Conservation (phyloP, 1,284 basidiomycete genomes). For the Megacollybia platyphylla region DNA sequence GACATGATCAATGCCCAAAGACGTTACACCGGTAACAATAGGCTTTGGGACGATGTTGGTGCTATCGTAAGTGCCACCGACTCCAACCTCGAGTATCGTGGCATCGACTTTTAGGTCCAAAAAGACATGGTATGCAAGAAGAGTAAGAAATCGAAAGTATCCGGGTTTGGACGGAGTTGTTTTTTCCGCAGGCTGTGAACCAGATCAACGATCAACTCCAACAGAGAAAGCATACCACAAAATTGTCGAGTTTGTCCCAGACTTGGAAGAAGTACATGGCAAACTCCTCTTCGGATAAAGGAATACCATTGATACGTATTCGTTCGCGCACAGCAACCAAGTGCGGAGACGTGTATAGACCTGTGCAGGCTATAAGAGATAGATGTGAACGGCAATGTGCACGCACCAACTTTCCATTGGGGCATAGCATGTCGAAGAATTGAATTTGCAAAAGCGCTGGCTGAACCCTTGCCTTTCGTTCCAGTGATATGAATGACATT, state of each 20-base stretch:
- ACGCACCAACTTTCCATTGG: constrained; percentile 59
- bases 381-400: background rate
- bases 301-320: constrained; percentile 87
- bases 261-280: constrained; percentile 92
- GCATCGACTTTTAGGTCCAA: constrained; percentile 71
- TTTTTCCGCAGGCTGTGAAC: constrained; percentile 34
- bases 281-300: constrained; percentile 82
- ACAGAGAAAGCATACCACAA: constrained; percentile 27
- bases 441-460: constrained; percentile 84
- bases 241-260: constrained; percentile 77
- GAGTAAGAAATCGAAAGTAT: constrained; percentile 91
- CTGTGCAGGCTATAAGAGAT: constrained; percentile 20
- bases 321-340: constrained; percentile 92
- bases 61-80: constrained; percentile 91
- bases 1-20: constrained; percentile 93
- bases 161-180: constrained; percentile 67
- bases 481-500: constrained; percentile 97
- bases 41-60: constrained; percentile 94
- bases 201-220: constrained; percentile 4
- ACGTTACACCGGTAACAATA: constrained; percentile 80
- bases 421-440: constrained; percentile 55
- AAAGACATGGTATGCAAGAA: constrained; percentile 90
- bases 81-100: constrained; percentile 93
- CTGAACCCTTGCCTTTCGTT: constrained; percentile 98
- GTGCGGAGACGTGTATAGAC: constrained; percentile 95